Evolutionary conservation across 257 asterid species (phyloP), one percentile per base, ranked within the genome.

Genomic region (Fraxinus anomala): DNA sequence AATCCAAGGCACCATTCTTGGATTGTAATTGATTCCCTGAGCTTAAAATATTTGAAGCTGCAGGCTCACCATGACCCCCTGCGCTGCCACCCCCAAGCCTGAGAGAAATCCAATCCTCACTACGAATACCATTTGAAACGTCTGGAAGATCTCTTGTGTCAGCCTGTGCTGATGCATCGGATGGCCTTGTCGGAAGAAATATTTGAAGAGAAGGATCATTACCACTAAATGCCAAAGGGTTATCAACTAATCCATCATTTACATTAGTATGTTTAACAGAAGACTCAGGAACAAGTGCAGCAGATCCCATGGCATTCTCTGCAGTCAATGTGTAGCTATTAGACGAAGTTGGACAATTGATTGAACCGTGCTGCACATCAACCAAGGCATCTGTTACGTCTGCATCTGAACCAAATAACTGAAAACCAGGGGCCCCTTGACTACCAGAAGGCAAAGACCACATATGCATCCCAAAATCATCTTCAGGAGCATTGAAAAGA

Each of bases 141-240:
- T 91, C 94, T 34, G 84, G 91, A 74, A 77, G 89, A 78, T 83
- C 90, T 82, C 90, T 79, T 83, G 80, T 36, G 80, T 87, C 95
- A 83, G 86, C 80, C 86, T 88, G 91, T 16, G 36, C 69, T 26
- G 96, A 82, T 79, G 86, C 80, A 82, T 86, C 91, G 56, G 96
- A 87, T 21, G 97, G 93, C 87, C 89, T 89, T 17, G 99, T 84
- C 51, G 99, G 95, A 73, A 96, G 95, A 89, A 93, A 96, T 89
- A 93, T 87, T 78, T 96, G 97, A 78, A 93, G 97, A 0, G 98
- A 85, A n/a, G 92, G 97, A 82, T 96, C 99, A 68, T 84, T 88
- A 75, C 93, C 92, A 81, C 85, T 82, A 81, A 85, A 87, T 13
- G 88, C 91, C 82, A 91, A 79, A 77, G 90, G 91, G 83, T 93